Percentiles rank a stretch among this genome's conserved stretches.
Conservation (phyloP, 768 basidiomycete species). For the Leccinum uliginosum region DNA sequence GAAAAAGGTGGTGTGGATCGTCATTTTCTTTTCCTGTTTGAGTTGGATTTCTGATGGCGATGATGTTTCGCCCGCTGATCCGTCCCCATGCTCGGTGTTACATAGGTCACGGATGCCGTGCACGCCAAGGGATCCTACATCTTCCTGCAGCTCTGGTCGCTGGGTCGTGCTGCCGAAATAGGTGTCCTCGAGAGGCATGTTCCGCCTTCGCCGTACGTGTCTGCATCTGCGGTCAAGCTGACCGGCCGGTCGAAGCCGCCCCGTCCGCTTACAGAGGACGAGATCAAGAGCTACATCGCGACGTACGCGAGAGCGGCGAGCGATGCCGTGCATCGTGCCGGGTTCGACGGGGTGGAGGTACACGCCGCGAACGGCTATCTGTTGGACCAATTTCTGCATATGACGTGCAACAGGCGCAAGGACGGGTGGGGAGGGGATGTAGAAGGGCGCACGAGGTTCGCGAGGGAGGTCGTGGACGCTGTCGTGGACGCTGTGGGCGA, state of each 20-base stretch:
- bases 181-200: neutral
- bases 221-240: neutral
- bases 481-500: neutral
- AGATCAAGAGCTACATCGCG: neutral
- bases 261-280: neutral
- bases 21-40: neutral
- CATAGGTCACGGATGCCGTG: neutral
- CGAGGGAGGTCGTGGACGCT: neutral
- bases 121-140: neutral
- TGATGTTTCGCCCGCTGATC: neutral
- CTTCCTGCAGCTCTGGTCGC: neutral
- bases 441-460: neutral
- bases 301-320: neutral
- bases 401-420: neutral
- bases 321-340: neutral
- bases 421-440: neutral
- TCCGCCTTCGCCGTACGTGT: neutral
- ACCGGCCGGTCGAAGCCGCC: neutral
- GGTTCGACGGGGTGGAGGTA: neutral
- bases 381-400: neutral
- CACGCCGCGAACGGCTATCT: neutral
- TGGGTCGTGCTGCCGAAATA: neutral
- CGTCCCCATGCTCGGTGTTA: neutral
- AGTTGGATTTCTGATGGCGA: neutral
- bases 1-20: neutral